phyloP scores from a whole-genome alignment of 495 filamentous ascomycete genomes.

The Podospora sp. region DNA sequence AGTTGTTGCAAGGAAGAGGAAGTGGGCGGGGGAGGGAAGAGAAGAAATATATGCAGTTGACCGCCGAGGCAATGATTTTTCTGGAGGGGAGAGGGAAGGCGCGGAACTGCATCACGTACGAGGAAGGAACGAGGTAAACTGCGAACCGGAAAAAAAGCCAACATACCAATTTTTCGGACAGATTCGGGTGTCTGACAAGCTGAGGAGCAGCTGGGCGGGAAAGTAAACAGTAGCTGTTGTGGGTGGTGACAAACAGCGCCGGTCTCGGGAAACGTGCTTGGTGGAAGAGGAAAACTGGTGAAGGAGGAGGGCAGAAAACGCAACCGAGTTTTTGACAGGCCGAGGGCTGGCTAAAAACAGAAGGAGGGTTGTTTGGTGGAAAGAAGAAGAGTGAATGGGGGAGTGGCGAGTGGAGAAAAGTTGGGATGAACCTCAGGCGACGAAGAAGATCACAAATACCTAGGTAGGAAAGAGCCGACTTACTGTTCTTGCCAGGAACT shows the following conservation, averaged over 20 bases:
- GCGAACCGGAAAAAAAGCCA: neutral
- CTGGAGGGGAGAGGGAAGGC: neutral
- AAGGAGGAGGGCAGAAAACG: no score
- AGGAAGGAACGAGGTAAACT: neutral
- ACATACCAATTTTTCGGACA: neutral
- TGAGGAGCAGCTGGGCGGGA: neutral
- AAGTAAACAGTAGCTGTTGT: neutral
- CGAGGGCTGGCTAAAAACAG: no score
- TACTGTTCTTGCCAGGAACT: neutral
- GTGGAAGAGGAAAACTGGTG: no score
- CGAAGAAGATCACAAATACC: neutral
- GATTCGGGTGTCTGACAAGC: no score
- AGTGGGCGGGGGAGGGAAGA: neutral
- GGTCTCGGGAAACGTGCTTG: no score
- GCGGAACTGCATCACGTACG: neutral
- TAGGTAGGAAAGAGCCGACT: neutral
- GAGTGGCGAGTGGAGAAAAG: neutral
- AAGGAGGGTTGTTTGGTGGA: no score
- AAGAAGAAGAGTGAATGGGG: no score
- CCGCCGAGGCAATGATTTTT: neutral
- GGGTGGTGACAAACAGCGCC: no score
- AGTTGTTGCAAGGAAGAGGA: neutral
- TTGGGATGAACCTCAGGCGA: neutral
- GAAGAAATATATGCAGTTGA: neutral
- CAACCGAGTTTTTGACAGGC: no score